Conservation (phyloP, 768 basidiomycete species). For the Boletus rubescentipes region DNA sequence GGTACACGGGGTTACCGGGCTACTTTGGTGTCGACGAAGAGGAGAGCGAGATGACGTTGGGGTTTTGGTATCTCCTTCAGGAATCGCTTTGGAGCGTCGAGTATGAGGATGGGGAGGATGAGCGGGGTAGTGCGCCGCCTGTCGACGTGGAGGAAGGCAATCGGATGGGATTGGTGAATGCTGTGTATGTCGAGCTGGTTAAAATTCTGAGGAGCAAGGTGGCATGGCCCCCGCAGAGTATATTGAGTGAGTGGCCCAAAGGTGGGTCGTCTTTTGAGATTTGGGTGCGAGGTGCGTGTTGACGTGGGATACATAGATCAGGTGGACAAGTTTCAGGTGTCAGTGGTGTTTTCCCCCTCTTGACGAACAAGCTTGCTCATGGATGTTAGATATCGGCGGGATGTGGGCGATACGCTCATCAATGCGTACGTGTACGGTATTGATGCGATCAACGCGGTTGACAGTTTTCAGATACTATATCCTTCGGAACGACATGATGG, state of each 20-base stretch:
- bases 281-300: not conserved
- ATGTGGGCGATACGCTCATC: constrained; percentile 84
- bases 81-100: constrained; percentile 79
- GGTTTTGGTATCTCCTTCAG: constrained; percentile 90
- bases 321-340: constrained; percentile 78
- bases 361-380: not conserved
- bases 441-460: constrained; percentile 1
- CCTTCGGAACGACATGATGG: constrained; percentile 80
- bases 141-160: constrained; percentile 32
- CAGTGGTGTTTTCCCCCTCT: constrained; percentile 26
- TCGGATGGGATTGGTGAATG: constrained; percentile 59
- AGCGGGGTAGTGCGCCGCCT: constrained; percentile 19
- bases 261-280: constrained; percentile 43
- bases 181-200: constrained; percentile 79
- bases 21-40: constrained; percentile 84
- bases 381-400: constrained; percentile 67
- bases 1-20: constrained; percentile 73
- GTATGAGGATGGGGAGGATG: constrained; percentile 42
- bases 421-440: constrained; percentile 62
- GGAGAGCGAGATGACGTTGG: constrained; percentile 82
- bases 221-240: constrained; percentile 57
- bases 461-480: constrained; percentile 70
- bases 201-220: constrained; percentile 69
- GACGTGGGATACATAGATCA: constrained; percentile 52
- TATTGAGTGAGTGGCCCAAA: constrained; percentile 58